Conservation (phyloP, 805 yeast genomes). For the Suhomyces tanzawaensis region DNA sequence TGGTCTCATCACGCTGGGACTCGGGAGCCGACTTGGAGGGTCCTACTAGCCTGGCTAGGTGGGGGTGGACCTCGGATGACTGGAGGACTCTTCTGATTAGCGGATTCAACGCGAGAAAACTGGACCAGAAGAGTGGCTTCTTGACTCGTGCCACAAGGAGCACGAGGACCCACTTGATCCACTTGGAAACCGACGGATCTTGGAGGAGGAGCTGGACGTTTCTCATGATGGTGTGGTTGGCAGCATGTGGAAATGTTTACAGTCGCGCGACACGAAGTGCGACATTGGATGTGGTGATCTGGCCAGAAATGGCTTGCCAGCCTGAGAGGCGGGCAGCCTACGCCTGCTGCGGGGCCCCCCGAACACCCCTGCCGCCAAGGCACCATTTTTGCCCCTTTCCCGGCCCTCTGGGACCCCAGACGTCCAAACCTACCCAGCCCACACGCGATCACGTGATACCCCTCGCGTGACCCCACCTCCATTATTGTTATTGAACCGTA, state of each 20-base stretch:
- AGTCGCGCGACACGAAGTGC: too few relatives aligned
- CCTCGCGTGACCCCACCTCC: too few relatives aligned
- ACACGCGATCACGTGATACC: too few relatives aligned
- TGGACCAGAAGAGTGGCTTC: conserved; percentile 27
- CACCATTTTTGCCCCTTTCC: too few relatives aligned
- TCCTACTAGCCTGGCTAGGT: neutral
- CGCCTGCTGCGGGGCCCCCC: too few relatives aligned
- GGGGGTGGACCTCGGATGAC: neutral
- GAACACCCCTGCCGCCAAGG: too few relatives aligned
- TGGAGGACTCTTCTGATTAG: conserved; percentile 10
- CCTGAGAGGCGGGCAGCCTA: too few relatives aligned
- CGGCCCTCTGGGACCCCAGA: too few relatives aligned
- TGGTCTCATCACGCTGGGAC: conserved; percentile 6
- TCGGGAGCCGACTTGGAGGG: conserved; percentile 4
- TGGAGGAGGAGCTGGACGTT: neutral
- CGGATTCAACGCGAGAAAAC: conserved; percentile 34
- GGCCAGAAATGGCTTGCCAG: too few relatives aligned
- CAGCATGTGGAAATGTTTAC: too few relatives aligned
- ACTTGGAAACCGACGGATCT: conserved; percentile 17
- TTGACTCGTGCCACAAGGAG: conserved; percentile 23
- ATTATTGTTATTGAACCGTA: neutral
- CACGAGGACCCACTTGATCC: conserved; percentile 28
- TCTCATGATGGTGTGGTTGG: neutral
- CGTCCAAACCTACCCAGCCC: too few relatives aligned
- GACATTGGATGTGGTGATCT: too few relatives aligned